These are phyloP conservation scores for Globisporangium yorkense DNA, from an alignment of 352 stramenopile species.

Conservation along the genomic window DNA sequence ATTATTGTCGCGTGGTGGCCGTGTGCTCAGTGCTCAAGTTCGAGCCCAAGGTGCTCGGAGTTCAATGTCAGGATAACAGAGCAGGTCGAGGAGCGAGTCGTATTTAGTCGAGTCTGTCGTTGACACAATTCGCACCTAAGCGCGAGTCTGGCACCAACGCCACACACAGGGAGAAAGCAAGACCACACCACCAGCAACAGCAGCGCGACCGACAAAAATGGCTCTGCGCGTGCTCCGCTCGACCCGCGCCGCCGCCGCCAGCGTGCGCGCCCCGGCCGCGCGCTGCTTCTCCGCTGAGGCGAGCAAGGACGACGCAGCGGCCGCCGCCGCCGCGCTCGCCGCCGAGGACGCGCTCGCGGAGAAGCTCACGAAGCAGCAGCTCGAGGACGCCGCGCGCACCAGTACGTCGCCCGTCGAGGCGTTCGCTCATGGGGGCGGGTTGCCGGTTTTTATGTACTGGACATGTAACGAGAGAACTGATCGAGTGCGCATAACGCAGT, in stretches of 20 bases:
- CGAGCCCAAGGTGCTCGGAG: too few species aligned
- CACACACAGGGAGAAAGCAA: not conserved
- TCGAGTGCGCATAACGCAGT: slow-evolving; percentile 20
- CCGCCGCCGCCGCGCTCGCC: slow-evolving; percentile 19
- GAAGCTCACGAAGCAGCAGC: slow-evolving; percentile 30
- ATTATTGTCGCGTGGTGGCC: not conserved
- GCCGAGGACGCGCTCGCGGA: slow-evolving; percentile 47
- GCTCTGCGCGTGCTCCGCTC: slow-evolving; percentile 36
- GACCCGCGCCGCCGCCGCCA: slow-evolving; percentile 17
- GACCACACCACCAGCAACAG: not conserved
- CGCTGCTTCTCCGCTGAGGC: slow-evolving; percentile 43
- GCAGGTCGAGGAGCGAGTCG: not conserved
- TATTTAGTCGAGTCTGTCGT: not conserved
- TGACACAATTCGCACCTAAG: not conserved
- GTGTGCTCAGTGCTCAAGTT: too few species aligned
- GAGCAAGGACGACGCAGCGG: slow-evolving; percentile 25
- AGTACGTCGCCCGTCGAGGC: slow-evolving; percentile 21
- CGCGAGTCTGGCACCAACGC: not conserved
- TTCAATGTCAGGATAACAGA: too few species aligned
- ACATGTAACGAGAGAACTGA: not conserved
- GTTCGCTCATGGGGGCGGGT: not conserved
- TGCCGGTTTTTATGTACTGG: too few species aligned
- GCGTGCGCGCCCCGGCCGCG: slow-evolving; percentile 14
- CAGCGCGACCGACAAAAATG: slow-evolving; percentile 18
- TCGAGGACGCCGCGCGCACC: slow-evolving; percentile 44